These are phyloP conservation scores for Oryza glumipatula DNA, from an alignment of 176 grass and related monocot genomes.

Conservation along the genomic window DNA sequence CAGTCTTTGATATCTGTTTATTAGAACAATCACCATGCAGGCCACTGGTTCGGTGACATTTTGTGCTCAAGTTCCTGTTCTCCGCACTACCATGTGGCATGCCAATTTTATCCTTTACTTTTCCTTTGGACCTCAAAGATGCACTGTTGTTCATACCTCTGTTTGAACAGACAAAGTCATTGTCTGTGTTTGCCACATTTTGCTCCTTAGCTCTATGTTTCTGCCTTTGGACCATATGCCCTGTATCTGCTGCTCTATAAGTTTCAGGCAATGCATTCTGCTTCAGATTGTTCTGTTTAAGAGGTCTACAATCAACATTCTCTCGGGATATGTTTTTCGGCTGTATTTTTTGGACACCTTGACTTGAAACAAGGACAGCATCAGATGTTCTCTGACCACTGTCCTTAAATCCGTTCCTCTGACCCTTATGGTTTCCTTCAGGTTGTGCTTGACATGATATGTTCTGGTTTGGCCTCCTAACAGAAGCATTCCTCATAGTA, in stretches of 20 bases:
- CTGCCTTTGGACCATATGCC: conserved; percentile 28
- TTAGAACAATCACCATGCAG: conserved; percentile 15
- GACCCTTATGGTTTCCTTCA: conserved; percentile 39
- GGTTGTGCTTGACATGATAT: conserved; percentile 37
- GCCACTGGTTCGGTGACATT: conserved; percentile 19
- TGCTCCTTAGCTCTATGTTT: conserved; percentile 38
- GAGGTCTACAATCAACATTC: conserved; percentile 35
- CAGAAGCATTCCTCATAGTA: conserved; percentile 22
- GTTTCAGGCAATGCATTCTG: conserved; percentile 51
- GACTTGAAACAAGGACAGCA: conserved; percentile 27
- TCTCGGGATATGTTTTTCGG: conserved; percentile 15
- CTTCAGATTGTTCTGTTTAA: conserved; percentile 73
- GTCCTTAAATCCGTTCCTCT: conserved; percentile 22
- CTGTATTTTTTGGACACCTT: conserved; percentile 33
- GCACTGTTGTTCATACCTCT: conserved; percentile 44
- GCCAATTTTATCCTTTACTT: conserved; percentile 43
- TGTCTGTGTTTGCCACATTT: conserved; percentile 18
- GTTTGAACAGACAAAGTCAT: conserved; percentile 54
- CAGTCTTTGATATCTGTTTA: conserved; percentile 29
- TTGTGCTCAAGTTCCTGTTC: conserved; percentile 38
- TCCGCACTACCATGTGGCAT: conserved; percentile 17
- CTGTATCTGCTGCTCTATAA: conserved; percentile 15
- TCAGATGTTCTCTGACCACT: neutral
- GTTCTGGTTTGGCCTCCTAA: conserved; percentile 37
- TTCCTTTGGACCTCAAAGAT: conserved; percentile 52